These are phyloP conservation scores for Tolypocladium sp. DNA, from an alignment of 2,329 filamentous ascomycete species.

Conservation along the genomic window DNA sequence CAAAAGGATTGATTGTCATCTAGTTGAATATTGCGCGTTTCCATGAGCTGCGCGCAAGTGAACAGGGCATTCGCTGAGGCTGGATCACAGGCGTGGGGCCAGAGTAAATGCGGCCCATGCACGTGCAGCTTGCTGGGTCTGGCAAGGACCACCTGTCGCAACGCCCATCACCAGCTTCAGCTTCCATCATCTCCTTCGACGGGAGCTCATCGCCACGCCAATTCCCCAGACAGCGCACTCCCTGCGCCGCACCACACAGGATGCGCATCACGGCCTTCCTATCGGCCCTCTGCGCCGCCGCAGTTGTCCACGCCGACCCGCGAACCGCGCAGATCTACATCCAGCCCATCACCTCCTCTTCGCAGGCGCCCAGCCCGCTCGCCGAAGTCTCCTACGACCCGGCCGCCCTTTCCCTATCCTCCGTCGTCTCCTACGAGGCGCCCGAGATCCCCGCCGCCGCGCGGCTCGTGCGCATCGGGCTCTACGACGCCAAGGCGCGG, in stretches of 20 bases:
- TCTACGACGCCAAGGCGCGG: conserved; percentile 38
- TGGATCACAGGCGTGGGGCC: not conserved
- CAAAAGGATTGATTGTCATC: not conserved
- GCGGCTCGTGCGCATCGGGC: conserved; percentile 46
- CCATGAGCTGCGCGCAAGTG: not conserved
- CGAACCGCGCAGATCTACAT: conserved; percentile 44
- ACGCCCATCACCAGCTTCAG: not conserved
- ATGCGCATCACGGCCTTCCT: conserved; percentile 35
- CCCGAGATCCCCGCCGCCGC: conserved; percentile 39
- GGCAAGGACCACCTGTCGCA: not conserved
- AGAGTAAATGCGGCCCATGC: not conserved
- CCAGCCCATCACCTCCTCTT: conserved; percentile 34
- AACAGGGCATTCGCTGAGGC: not conserved
- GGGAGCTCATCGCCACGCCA: not conserved
- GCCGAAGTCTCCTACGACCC: conserved; percentile 49
- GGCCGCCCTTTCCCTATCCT: conserved; percentile 30
- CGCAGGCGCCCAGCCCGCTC: conserved; percentile 29
- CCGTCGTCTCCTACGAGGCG: conserved; percentile 45
- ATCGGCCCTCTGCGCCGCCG: conserved; percentile 31
- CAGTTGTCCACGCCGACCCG: conserved; percentile 27
- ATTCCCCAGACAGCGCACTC: not conserved
- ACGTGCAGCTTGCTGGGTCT: not conserved
- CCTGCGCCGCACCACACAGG: not conserved
- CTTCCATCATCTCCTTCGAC: not conserved
- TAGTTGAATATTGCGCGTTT: not conserved